phyloP scores from a whole-genome alignment of 352 stramenopile species.

The Phytophthora nicotianae region DNA sequence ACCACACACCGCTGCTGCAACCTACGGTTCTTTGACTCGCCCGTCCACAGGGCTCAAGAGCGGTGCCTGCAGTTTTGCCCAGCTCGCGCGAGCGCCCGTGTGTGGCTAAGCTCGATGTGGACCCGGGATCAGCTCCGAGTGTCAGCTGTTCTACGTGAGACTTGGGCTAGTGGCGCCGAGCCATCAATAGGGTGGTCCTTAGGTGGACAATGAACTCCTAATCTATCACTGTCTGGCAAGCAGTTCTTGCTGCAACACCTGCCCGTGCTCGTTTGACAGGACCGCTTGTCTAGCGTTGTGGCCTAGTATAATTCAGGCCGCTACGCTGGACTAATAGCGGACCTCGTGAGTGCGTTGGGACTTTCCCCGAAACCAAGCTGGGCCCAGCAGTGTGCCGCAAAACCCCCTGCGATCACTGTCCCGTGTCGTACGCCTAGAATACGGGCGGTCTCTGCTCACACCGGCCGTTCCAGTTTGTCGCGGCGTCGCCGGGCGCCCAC shows the following conservation, averaged over 20 bases:
- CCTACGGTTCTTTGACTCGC: conserved; percentile 10
- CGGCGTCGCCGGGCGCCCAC: conserved; percentile 21
- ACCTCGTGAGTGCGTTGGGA: conserved; percentile 22
- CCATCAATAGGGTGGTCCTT: conserved; percentile 18
- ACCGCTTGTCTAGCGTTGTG: too few relatives aligned
- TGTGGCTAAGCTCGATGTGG: conserved; percentile 18
- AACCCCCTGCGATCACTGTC: conserved; percentile 3
- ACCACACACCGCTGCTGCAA: conserved; percentile 9
- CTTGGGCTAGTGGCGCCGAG: not conserved
- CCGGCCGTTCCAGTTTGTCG: conserved; percentile 41
- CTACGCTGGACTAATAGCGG: too few relatives aligned
- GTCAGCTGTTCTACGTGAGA: conserved; percentile 31
- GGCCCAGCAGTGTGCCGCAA: conserved; percentile 15
- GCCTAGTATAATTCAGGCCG: too few relatives aligned
- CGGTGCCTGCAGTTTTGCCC: conserved; percentile 16
- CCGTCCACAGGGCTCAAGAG: conserved; percentile 29
- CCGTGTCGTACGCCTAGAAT: conserved; percentile 18
- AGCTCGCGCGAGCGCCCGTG: conserved; percentile 2
- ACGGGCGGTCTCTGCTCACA: conserved; percentile 22
- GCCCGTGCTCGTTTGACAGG: too few relatives aligned
- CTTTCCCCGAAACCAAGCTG: conserved; percentile 36
- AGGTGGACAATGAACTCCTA: not conserved
- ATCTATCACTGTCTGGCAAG: conserved; percentile 1
- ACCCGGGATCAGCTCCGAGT: conserved; percentile 28
- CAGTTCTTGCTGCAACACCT: conserved; percentile 1